These are phyloP conservation scores for Schizonepeta tenuifolia DNA, from an alignment of 257 asterid genomes.

Conservation along the genomic window DNA sequence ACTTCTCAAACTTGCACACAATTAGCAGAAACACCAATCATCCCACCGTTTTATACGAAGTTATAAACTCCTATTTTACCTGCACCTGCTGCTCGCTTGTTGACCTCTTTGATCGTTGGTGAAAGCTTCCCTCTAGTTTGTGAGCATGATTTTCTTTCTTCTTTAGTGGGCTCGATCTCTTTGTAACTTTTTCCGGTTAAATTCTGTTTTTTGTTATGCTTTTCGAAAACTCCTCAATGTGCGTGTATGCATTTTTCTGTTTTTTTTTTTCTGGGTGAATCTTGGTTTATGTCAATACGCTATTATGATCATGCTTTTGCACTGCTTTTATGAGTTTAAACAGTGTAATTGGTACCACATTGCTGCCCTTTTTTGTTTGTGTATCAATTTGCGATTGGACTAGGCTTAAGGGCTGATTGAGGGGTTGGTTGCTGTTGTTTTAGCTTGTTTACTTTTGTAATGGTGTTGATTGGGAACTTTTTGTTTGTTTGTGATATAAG, in stretches of 20 bases:
- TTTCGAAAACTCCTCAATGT: neutral
- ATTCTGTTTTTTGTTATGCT: neutral
- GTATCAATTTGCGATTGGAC: neutral
- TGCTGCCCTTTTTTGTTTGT: neutral
- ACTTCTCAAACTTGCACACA: neutral
- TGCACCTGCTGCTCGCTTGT: neutral
- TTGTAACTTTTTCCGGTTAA: neutral
- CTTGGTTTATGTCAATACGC: slow-evolving; percentile 1
- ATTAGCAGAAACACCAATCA: neutral
- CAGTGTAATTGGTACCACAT: neutral
- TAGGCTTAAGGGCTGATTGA: neutral
- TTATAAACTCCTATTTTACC: neutral
- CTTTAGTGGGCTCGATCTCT: slow-evolving; percentile 10
- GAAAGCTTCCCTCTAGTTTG: neutral
- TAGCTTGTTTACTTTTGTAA: neutral
- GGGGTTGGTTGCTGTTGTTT: slow-evolving; percentile 9
- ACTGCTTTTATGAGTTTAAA: slow-evolving; percentile 2
- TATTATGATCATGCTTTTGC: neutral
- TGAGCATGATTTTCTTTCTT: neutral
- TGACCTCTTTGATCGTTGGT: neutral
- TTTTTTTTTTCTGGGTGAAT: neutral
- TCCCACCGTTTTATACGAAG: neutral
- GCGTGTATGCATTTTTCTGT: neutral
- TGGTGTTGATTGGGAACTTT: neutral
- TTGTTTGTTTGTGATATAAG: neutral